phyloP scores from a whole-genome alignment of 176 grass and related monocot genomes.

The Paspalum notatum region DNA sequence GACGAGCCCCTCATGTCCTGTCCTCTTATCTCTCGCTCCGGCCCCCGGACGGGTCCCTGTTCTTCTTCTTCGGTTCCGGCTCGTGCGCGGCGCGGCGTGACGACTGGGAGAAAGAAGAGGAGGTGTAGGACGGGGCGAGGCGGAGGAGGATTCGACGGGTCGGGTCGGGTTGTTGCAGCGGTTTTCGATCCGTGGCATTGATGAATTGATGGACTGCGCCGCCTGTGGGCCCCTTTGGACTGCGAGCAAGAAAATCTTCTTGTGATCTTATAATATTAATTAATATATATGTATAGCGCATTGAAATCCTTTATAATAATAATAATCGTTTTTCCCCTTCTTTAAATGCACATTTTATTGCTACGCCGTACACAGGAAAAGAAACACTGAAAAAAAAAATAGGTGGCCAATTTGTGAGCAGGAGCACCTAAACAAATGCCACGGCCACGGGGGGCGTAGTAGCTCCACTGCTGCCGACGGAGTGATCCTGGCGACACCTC shows the following conservation, averaged over 20 bases:
- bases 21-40: background rate
- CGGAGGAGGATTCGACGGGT: background rate
- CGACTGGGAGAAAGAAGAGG: background rate
- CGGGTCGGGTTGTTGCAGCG: constrained; percentile 37
- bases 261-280: background rate
- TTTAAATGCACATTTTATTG: background rate
- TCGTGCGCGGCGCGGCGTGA: background rate
- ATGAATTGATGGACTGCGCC: too few species aligned
- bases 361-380: too few species aligned
- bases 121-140: background rate
- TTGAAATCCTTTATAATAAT: too few species aligned
- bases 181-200: constrained; percentile 30
- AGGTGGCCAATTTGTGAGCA: background rate
- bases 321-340: background rate
- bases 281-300: too few species aligned
- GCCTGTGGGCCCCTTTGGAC: background rate
- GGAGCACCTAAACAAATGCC: background rate
- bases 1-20: constrained; percentile 57
- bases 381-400: too few species aligned
- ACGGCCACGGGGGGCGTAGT: background rate
- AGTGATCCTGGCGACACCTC: background rate
- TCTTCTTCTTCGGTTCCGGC: background rate
- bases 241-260: background rate
- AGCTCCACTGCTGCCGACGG: background rate
- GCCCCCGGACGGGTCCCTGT: too few species aligned